Percentiles rank a stretch among this genome's conserved stretches.
These are phyloP conservation scores for Klebsormidium nitens DNA, from an alignment of 139 green algal species.

Conservation along the genomic window DNA sequence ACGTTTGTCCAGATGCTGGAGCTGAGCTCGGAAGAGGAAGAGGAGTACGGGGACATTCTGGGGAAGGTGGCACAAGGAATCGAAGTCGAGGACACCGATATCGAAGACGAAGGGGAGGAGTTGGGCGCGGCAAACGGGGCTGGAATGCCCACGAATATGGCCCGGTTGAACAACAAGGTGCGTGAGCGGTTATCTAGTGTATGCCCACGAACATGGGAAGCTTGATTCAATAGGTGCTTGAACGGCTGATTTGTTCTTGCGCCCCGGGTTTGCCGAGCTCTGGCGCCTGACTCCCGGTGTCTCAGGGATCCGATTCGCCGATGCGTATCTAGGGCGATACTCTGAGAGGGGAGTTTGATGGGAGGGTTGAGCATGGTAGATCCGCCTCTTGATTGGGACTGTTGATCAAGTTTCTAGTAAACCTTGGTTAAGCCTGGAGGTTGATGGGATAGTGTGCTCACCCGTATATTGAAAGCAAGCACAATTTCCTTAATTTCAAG, in stretches of 20 bases:
- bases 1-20: slow-evolving; percentile 40
- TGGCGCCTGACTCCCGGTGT: neutral
- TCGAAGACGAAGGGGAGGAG: slow-evolving; percentile 10
- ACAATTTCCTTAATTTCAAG: no score
- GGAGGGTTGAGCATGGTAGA: neutral
- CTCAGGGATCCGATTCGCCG: neutral
- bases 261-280: neutral
- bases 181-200: no score
- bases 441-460: no score
- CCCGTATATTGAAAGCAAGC: no score
- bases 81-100: slow-evolving; percentile 7
- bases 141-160: slow-evolving; percentile 3
- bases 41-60: slow-evolving; percentile 24
- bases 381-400: no score
- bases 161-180: slow-evolving; percentile 32
- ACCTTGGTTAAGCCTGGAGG: no score
- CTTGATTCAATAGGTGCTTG: slow-evolving; percentile 30
- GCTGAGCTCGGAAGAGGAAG: slow-evolving; percentile 20
- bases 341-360: neutral
- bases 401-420: no score
- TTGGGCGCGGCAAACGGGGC: slow-evolving; percentile 3
- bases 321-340: neutral
- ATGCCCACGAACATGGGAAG: slow-evolving; percentile 4
- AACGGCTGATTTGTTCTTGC: neutral
- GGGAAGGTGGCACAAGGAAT: neutral